Conservation (phyloP, 2,329 filamentous ascomycete species). For the Ceratocystis alfenasii region DNA sequence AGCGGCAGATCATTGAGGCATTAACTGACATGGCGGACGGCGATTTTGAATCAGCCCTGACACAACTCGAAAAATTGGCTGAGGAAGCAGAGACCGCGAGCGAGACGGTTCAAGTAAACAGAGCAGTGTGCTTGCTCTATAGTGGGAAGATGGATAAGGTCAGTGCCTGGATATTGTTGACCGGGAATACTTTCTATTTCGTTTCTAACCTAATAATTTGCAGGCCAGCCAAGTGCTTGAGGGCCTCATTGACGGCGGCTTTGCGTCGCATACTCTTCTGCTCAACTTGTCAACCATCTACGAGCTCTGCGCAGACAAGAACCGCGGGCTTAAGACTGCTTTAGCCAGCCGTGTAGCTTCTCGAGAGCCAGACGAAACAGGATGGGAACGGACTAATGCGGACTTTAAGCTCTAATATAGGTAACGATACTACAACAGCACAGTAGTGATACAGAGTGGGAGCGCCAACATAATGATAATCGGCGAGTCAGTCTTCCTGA, state of each 20-base stretch:
- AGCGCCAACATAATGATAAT: too few relatives aligned
- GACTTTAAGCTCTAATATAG: constrained; percentile 59
- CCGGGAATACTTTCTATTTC: background rate
- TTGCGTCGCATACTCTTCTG: constrained; percentile 64
- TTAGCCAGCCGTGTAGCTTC: constrained; percentile 59
- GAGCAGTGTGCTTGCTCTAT: constrained; percentile 75
- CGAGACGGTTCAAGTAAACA: constrained; percentile 68
- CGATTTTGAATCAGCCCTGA: constrained; percentile 52
- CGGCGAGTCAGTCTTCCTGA: too few relatives aligned
- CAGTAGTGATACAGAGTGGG: too few relatives aligned
- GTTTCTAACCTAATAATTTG: background rate
- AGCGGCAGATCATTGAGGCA: constrained; percentile 46
- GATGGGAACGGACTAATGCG: constrained; percentile 58
- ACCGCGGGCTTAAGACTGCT: constrained; percentile 54
- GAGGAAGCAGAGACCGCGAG: constrained; percentile 35
- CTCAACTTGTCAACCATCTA: constrained; percentile 90
- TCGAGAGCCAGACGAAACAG: constrained; percentile 42
- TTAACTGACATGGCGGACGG: constrained; percentile 70
- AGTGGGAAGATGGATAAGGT: constrained; percentile 63
- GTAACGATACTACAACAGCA: too few relatives aligned
- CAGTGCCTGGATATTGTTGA: constrained; percentile 24
- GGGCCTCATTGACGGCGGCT: constrained; percentile 46
- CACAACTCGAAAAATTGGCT: constrained; percentile 45
- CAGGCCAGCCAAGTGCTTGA: constrained; percentile 58
- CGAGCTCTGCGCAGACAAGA: constrained; percentile 74